A percentile compares a stretch with the other conserved stretches of the same genome.
Conservation (phyloP, 2,329 filamentous ascomycete genomes). For the Nectriaceae sp. region DNA sequence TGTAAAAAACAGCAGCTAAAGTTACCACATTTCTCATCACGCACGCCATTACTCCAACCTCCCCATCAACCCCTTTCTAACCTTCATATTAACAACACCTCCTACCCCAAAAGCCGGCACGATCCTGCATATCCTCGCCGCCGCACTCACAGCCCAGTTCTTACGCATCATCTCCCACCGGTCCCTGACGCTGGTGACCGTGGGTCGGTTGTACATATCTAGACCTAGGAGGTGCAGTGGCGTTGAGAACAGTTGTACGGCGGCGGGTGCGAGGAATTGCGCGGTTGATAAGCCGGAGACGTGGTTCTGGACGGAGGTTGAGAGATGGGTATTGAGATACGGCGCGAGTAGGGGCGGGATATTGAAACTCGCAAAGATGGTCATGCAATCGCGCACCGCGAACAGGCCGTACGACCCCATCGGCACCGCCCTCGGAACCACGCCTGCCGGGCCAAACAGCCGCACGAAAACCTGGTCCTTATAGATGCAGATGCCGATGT, state of each 20-base stretch:
- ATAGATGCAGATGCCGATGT: conserved; percentile 83
- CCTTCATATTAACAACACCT: conserved; percentile 78
- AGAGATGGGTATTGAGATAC: conserved; percentile 56
- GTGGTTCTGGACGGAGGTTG: conserved; percentile 45
- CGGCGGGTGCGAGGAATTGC: conserved; percentile 79
- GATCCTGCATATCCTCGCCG: conserved; percentile 80
- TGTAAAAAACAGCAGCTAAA: too few species aligned
- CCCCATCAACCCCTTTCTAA: conserved; percentile 68
- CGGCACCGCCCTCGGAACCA: conserved; percentile 59
- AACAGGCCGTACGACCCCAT: conserved; percentile 76
- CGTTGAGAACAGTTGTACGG: conserved; percentile 77
- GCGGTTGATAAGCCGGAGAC: conserved; percentile 63
- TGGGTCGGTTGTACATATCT: conserved; percentile 79
- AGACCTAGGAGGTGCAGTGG: conserved; percentile 83
- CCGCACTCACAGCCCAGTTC: conserved; percentile 74
- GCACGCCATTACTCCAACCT: conserved; percentile 45
- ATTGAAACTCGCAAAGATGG: conserved; percentile 92
- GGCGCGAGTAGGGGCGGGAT: conserved; percentile 79
- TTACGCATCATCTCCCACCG: conserved; percentile 67
- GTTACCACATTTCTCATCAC: neutral
- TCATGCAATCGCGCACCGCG: conserved; percentile 79
- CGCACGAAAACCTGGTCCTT: conserved; percentile 86
- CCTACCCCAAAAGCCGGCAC: conserved; percentile 88
- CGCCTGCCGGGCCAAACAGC: conserved; percentile 70
- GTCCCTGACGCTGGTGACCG: conserved; percentile 51